Conservation (phyloP, 345 rosid species). For the Eucalyptus curtisii region DNA sequence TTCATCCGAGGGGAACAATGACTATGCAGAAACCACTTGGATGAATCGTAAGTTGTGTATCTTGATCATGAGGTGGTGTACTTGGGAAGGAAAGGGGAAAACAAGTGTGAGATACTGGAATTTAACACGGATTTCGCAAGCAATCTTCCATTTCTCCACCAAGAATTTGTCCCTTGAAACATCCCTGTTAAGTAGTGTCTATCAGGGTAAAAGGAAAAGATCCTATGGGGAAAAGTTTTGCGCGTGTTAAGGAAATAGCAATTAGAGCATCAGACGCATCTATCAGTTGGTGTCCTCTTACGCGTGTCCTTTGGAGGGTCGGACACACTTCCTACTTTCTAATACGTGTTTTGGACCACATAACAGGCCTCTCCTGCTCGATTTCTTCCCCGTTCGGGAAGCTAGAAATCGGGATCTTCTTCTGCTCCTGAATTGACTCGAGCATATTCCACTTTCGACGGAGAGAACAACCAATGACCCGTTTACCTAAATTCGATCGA, state of each 20-base stretch:
- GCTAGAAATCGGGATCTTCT: neutral
- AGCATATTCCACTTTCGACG: neutral
- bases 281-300: neutral
- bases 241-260: neutral
- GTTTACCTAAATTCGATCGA: neutral
- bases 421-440: neutral
- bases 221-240: accelerated
- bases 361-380: neutral
- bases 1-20: neutral
- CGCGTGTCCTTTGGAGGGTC: neutral
- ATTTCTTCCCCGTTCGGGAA: neutral
- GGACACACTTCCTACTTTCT: neutral
- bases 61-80: neutral
- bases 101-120: neutral
- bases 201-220: neutral
- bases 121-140: neutral
- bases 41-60: neutral
- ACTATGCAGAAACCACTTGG: neutral
- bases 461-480: neutral
- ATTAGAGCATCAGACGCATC: neutral
- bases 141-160: neutral
- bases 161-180: neutral
- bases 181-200: neutral
- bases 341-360: neutral
- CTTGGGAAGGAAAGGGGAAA: neutral